Evolutionary conservation across 352 stramenopile genomes (phyloP).

Genomic region (Aphanomyces astaci): DNA sequence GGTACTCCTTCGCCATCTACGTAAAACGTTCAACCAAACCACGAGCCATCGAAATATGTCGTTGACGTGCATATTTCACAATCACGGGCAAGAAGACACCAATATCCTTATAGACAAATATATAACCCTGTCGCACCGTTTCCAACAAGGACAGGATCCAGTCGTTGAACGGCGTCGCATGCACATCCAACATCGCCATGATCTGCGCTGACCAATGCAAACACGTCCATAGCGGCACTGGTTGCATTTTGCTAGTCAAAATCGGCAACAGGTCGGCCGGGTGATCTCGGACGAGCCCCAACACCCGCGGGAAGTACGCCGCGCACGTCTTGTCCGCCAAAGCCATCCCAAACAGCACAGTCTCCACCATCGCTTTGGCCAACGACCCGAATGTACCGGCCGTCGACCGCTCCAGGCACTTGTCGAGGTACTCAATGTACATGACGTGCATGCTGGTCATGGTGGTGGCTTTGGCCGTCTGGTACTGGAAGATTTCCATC

Average conservation of each 20-base stretch:
- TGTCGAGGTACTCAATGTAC: slow-evolving; percentile 63
- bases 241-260: slow-evolving; percentile 37
- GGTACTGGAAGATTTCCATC: not conserved
- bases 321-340: slow-evolving; percentile 51
- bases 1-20: slow-evolving; percentile 67
- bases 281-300: slow-evolving; percentile 49
- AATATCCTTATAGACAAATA: too few relatives aligned
- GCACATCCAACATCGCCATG: slow-evolving; percentile 54
- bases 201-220: slow-evolving; percentile 70
- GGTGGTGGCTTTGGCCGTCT: not conserved
- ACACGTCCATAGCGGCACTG: slow-evolving; percentile 71
- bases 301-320: slow-evolving; percentile 69
- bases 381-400: slow-evolving; percentile 30
- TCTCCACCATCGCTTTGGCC: slow-evolving; percentile 35
- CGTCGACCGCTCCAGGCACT: too few relatives aligned
- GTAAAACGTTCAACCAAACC: not conserved
- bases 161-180: slow-evolving; percentile 31
- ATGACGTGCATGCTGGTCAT: slow-evolving; percentile 1
- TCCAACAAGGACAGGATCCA: slow-evolving; percentile 59
- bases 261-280: slow-evolving; percentile 33
- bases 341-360: slow-evolving; percentile 57
- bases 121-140: slow-evolving; percentile 56
- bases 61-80: too few relatives aligned
- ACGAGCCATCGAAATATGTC: not conserved
- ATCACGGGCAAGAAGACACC: too few relatives aligned